Evolutionary conservation across 2,329 filamentous ascomycete genomes (phyloP), one percentile per base, ranked within the genome.

Genomic region (Mycosphaerella arachidis): DNA sequence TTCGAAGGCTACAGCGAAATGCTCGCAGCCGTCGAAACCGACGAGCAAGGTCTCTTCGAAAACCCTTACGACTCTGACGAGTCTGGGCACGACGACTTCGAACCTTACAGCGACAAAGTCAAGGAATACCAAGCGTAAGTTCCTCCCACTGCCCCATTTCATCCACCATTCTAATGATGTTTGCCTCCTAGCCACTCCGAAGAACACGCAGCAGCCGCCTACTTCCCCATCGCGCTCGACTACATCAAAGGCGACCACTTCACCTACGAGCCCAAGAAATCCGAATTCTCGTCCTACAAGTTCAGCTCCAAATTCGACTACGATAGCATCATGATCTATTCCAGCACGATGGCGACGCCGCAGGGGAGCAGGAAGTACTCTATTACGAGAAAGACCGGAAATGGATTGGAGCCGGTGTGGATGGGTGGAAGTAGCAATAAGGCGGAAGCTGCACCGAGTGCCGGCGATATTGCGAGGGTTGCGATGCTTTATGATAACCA

Each of bases 321-420:
- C 60, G 76, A 79, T 61, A 76, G 76, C 9, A 90, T 94, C 58
- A 56, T 56, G 54, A 31, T 56, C 27, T 56, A 56, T 43, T 30
- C 30, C 30, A 10, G 37, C n/a, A 50, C 43, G 6, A 20, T 35
- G 45, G 54, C 37, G 3, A 29, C 18, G 1, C 27, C 54, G 1
- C 6, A 9, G 4, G 43, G n/a, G 13, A 46, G 24, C 10, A 31
- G 9, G 24, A 20, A 24, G 45, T 35, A 56, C 9, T 31, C 31
- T 29, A 48, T 56, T 4, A 56, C 29, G 4, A 13, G 40, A 1
- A 56, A 50, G 45, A 18, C 43, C 7, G 31, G 45, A 20, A 50
- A 37, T n/a, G 46, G 46, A 6, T 6, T 13, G 13, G 7, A 45
- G 43, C 35, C 53, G 12, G 27, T 56, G 29, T 56, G 54, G 45